Evolutionary conservation across 2,329 filamentous ascomycete species (phyloP), one percentile per base, ranked within the genome.

Genomic region (Arthrobotrys megalospora): DNA sequence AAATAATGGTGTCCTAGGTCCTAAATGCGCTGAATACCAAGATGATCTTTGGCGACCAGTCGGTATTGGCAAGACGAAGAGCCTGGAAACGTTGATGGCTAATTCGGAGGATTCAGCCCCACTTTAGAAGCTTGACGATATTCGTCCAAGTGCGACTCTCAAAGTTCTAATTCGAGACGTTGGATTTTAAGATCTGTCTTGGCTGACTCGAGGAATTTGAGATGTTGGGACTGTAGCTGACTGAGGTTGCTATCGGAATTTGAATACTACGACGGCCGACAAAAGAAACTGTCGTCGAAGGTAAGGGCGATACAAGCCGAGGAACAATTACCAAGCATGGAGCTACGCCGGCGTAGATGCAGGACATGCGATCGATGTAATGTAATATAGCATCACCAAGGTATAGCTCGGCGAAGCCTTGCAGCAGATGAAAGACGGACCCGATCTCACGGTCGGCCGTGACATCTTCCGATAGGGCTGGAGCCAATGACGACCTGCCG

Each of bases 11-110:
- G 38, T 48, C 43, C 60, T 1, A 47, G 14, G 36, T 34, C n/a
- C 43, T 12, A 10, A 48, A 64, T 64, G 43, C 60, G 14, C 41
- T 8, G 60, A 64, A 48, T 32, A 64, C 60, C 58, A 63, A 64
- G 60, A 36, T 6, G 43, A 48, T 24, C 11, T 24, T 60, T 41
- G 16, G 55, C 34, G 55, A 41, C 36, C 36, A 28, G 8, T 47
- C 34, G 21, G n/a, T 47, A 64, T 48, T 64, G 60, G 43, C 60
- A 64, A 60, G 38, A 6, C 58, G 60, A 71, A 28, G 32, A 36
- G 52, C 43, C 24, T 16, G 34, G 55, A 38, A 60, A 48, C 45
- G 45, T 34, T 11, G 43, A 38, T 41, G 6, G 16, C 34, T 45
- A 53, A n/a, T 14, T 53, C 21, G 16, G 47, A 45, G 38, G 47